Conservation (phyloP, 148 eudicot genomes). For the Pouteria glomerata region DNA sequence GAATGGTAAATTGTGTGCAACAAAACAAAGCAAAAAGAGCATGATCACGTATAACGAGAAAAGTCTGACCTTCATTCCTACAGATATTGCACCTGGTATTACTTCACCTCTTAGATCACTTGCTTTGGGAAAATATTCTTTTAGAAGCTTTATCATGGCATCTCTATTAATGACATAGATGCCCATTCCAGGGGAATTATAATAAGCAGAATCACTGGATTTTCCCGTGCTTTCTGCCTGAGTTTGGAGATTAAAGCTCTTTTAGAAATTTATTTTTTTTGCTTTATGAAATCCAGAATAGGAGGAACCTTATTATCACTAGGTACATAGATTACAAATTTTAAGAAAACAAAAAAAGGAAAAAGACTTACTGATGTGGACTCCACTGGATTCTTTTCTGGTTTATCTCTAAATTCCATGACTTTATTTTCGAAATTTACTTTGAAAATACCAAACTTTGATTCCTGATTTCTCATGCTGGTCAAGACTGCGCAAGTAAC, state of each 20-base stretch:
- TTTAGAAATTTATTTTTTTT: background rate
- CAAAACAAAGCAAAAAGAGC: background rate
- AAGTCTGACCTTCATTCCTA: conserved; percentile 69
- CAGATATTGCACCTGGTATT: conserved; percentile 70
- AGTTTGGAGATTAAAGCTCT: conserved; percentile 9
- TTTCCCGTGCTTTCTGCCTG: conserved; percentile 25
- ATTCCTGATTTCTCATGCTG: conserved; percentile 22
- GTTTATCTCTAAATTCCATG: conserved; percentile 23
- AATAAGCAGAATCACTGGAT: conserved; percentile 8
- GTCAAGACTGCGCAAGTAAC: conserved; percentile 54
- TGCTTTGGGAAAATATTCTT: conserved; percentile 45
- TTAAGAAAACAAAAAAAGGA: background rate
- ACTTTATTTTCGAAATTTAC: conserved; percentile 40
- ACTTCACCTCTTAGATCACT: conserved; percentile 55
- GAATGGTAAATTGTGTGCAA: background rate
- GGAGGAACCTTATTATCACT: background rate
- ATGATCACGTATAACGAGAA: background rate
- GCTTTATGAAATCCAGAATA: background rate
- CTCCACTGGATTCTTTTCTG: background rate
- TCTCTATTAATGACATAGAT: conserved; percentile 65
- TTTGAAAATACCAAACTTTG: conserved; percentile 45
- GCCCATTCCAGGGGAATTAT: conserved; percentile 53
- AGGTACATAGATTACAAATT: background rate
- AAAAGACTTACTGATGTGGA: conserved; percentile 22
- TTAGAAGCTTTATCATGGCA: conserved; percentile 46